phyloP scores from a whole-genome alignment of 2,329 filamentous ascomycete genomes.

The Paraconiothyrium sp. region DNA sequence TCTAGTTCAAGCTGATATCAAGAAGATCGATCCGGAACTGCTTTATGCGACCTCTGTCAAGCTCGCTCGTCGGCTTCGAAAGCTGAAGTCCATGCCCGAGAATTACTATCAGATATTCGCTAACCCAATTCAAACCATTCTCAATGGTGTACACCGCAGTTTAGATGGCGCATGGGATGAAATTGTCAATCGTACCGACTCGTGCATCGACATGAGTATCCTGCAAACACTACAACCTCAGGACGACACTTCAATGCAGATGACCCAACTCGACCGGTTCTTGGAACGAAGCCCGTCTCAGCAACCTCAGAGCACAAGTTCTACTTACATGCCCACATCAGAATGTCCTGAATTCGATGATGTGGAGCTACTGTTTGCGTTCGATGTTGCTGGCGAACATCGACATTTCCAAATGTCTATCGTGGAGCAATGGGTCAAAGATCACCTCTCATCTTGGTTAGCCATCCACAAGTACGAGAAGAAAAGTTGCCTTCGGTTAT shows the following conservation, averaged over 20 bases:
- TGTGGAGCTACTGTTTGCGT: conserved; percentile 20
- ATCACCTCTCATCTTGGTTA: conserved; percentile 53
- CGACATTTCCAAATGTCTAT: conserved; percentile 42
- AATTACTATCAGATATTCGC: background rate
- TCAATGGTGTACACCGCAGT: background rate
- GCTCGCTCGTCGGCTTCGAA: conserved; percentile 33
- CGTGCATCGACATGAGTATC: background rate
- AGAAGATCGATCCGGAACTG: conserved; percentile 6
- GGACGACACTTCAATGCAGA: background rate
- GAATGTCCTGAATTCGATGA: conserved; percentile 18
- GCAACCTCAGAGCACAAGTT: no score
- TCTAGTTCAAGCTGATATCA: conserved; percentile 17
- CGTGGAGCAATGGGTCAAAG: conserved; percentile 61
- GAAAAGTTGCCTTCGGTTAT: conserved; percentile 31
- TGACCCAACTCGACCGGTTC: background rate
- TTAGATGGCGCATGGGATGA: background rate
- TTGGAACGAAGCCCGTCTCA: no score
- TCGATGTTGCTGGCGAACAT: conserved; percentile 23
- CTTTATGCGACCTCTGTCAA: conserved; percentile 32
- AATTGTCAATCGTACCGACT: background rate
- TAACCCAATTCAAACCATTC: background rate
- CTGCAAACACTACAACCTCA: background rate
- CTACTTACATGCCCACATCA: conserved; percentile 20
- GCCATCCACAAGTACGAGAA: conserved; percentile 24
- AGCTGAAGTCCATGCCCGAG: conserved; percentile 25